Percentiles rank a stretch among this genome's conserved stretches.
Conservation (phyloP, 306 rosid species). For the Aeschynomene evenia region DNA sequence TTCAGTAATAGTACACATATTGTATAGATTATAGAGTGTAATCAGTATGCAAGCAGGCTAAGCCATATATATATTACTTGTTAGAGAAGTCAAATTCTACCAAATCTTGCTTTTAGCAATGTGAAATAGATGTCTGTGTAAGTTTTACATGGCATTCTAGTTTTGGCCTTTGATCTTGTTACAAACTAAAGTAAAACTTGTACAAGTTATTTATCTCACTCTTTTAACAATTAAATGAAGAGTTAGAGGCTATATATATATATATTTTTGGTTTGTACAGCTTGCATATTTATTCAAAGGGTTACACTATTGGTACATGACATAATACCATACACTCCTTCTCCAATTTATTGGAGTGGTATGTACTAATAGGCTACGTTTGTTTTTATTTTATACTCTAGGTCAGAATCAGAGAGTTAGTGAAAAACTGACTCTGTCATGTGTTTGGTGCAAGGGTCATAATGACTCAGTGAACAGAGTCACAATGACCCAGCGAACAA, state of each 20-base stretch:
- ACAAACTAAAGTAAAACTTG: background rate
- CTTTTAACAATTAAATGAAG: background rate
- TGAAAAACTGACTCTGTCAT: too few species aligned
- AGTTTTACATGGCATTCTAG: constrained; percentile 3
- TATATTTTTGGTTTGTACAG: background rate
- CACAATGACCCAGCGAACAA: too few species aligned
- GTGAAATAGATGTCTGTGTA: constrained; percentile 7
- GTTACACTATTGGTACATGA: too few species aligned
- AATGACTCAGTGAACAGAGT: too few species aligned
- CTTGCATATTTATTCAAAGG: background rate
- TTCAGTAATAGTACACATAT: background rate
- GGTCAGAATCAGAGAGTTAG: too few species aligned
- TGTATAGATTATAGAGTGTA: constrained; percentile 48
- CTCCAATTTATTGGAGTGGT: too few species aligned
- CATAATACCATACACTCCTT: too few species aligned
- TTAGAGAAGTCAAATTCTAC: background rate
- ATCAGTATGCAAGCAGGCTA: constrained; percentile 13
- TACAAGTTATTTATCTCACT: background rate
- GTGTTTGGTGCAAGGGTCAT: too few species aligned
- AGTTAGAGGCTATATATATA: too few species aligned
- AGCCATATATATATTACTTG: constrained; percentile 21
- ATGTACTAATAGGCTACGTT: too few species aligned
- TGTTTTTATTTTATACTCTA: too few species aligned
- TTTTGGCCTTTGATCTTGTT: constrained; percentile 1
- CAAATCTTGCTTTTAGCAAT: background rate